Percentiles rank a stretch among this genome's conserved stretches.
Evolutionary conservation across 176 grass and related monocot species (phyloP).

Genomic region (Metroxylon sagu): DNA sequence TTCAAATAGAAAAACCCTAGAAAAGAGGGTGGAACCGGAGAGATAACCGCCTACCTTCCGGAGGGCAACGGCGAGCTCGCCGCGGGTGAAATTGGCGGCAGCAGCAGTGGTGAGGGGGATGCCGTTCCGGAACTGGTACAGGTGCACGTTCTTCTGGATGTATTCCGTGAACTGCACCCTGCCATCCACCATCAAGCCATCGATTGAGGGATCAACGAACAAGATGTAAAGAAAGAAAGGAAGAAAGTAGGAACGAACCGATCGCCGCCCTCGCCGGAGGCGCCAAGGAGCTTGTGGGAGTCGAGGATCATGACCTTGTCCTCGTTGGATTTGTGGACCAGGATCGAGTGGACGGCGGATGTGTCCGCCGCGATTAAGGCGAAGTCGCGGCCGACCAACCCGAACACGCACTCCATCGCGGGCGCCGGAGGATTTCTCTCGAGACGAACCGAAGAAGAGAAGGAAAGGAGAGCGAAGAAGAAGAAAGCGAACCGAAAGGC

Average conservation of each 20-base stretch:
- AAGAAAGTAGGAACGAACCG: constrained; percentile 31
- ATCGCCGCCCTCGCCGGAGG: constrained; percentile 92
- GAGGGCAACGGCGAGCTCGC: constrained; percentile 86
- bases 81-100: constrained; percentile 87
- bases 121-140: constrained; percentile 93
- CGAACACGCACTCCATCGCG: constrained; percentile 81
- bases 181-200: constrained; percentile 2
- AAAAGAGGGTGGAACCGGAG: background rate
- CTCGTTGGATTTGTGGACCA: constrained; percentile 71
- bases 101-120: constrained; percentile 81
- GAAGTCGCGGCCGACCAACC: constrained; percentile 72
- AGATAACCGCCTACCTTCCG: constrained; percentile 44
- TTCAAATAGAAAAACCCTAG: background rate
- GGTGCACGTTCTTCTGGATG: constrained; percentile 99
- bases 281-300: constrained; percentile 94
- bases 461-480: no score
- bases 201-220: background rate
- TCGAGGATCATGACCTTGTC: constrained; percentile 98
- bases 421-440: no score
- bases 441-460: no score
- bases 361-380: constrained; percentile 80
- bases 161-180: constrained; percentile 98
- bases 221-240: background rate
- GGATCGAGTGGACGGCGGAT: constrained; percentile 79
- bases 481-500: no score